These are phyloP conservation scores for Lentinula sp. DNA, from an alignment of 768 basidiomycete genomes.

Conservation along the genomic window DNA sequence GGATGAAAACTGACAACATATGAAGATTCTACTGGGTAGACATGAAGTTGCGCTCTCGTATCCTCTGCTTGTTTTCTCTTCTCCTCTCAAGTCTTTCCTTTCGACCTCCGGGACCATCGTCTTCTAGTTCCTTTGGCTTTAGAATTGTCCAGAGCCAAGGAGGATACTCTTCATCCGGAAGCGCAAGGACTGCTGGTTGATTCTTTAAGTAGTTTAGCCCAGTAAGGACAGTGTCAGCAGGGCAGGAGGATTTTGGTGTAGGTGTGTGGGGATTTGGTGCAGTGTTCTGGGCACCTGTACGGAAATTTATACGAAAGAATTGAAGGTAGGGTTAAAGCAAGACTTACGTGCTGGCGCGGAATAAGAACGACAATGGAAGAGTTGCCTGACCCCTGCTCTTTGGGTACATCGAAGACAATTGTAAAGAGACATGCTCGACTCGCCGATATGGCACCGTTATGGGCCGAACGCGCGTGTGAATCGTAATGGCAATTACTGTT, in stretches of 20 bases:
- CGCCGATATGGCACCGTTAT: neutral
- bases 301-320: slow-evolving; percentile 1
- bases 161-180: slow-evolving; percentile 81
- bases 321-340: too few relatives aligned
- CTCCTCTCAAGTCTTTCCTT: slow-evolving; percentile 48
- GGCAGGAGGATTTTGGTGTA: slow-evolving; percentile 53
- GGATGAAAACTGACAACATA: neutral
- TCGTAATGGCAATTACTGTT: neutral
- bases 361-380: neutral
- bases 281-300: slow-evolving; percentile 8
- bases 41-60: slow-evolving; percentile 85
- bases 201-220: slow-evolving; percentile 82
- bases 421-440: neutral
- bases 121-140: slow-evolving; percentile 48
- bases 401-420: neutral
- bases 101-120: slow-evolving; percentile 16
- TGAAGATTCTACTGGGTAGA: slow-evolving; percentile 54
- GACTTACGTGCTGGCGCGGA: neutral
- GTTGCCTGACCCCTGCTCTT: neutral
- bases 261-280: slow-evolving; percentile 6
- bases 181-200: slow-evolving; percentile 69
- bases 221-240: slow-evolving; percentile 66
- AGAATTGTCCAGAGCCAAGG: slow-evolving; percentile 84
- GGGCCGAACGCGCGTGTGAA: neutral
- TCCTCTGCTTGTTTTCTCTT: slow-evolving; percentile 56